A percentile compares a stretch with the other conserved stretches of the same genome.
phyloP scores from a whole-genome alignment of 2,329 filamentous ascomycete species.

The Alternaria sp. region DNA sequence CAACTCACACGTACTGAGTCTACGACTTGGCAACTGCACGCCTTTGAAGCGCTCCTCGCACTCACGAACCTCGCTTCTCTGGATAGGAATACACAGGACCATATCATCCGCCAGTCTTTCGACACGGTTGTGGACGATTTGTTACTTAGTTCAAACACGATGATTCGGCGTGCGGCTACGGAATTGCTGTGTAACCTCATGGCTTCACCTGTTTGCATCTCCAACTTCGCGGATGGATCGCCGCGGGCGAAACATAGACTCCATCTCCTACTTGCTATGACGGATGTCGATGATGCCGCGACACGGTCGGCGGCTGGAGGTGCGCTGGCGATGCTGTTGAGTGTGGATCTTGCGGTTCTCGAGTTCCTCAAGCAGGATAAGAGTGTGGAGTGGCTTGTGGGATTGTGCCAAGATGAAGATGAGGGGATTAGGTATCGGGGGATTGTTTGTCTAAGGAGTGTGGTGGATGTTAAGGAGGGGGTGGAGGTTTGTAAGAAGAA shows the following conservation, averaged over 20 bases:
- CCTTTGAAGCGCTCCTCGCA: constrained; percentile 89
- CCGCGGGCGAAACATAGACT: constrained; percentile 74
- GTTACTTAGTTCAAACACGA: constrained; percentile 74
- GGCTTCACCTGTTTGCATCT: constrained; percentile 69
- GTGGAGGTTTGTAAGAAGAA: constrained; percentile 56
- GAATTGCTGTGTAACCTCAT: constrained; percentile 93
- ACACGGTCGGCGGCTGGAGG: constrained; percentile 87
- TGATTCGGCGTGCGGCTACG: constrained; percentile 81
- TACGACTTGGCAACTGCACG: constrained; percentile 75
- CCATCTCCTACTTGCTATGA: constrained; percentile 84
- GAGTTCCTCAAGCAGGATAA: constrained; percentile 71
- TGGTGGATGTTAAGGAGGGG: constrained; percentile 65
- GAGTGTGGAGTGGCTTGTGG: constrained; percentile 79
- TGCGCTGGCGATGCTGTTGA: constrained; percentile 82
- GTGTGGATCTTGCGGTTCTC: constrained; percentile 75
- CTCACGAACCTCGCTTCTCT: constrained; percentile 89
- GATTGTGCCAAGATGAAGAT: constrained; percentile 74
- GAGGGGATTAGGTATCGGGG: constrained; percentile 74
- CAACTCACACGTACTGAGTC: constrained; percentile 70
- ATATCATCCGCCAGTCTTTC: constrained; percentile 78
- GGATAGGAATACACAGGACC: constrained; percentile 67
- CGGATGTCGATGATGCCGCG: constrained; percentile 80
- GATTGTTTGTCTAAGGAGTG: constrained; percentile 75
- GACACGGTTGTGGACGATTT: constrained; percentile 77
- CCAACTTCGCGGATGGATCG: constrained; percentile 71